These are phyloP conservation scores for Calonectria fujianensis DNA, from an alignment of 2,329 filamentous ascomycete genomes.

Conservation along the genomic window DNA sequence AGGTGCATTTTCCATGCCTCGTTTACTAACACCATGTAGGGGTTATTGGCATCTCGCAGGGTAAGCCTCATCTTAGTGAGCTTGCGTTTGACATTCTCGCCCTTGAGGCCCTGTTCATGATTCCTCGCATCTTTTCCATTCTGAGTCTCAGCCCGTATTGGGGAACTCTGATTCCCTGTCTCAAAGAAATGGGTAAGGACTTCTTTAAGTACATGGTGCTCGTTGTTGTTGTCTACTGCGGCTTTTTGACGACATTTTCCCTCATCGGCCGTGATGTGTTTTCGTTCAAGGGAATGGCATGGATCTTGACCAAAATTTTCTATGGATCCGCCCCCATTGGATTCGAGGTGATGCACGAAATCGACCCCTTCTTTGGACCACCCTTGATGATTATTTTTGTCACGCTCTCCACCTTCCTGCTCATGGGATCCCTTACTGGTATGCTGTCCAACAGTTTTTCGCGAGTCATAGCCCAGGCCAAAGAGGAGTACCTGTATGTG, in stretches of 20 bases:
- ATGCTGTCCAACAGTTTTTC: conserved; percentile 86
- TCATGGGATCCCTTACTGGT: conserved; percentile 86
- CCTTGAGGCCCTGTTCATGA: conserved; percentile 91
- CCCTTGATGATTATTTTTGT: conserved; percentile 84
- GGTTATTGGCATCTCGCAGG: conserved; percentile 64
- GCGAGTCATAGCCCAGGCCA: conserved; percentile 77
- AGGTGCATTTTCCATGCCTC: rapidly evolving
- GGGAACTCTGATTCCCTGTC: conserved; percentile 90
- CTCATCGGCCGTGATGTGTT: conserved; percentile 84
- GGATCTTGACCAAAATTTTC: conserved; percentile 87
- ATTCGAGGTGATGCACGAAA: conserved; percentile 79
- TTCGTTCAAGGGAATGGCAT: conserved; percentile 80
- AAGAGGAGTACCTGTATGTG: conserved; percentile 87
- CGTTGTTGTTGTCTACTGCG: conserved; percentile 87
- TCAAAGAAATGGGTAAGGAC: conserved; percentile 96
- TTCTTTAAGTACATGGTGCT: conserved; percentile 90
- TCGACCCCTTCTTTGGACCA: conserved; percentile 75
- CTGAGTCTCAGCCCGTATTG: conserved; percentile 93
- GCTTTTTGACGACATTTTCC: conserved; percentile 91
- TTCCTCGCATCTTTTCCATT: conserved; percentile 91
- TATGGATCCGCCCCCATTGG: conserved; percentile 86
- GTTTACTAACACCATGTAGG: conserved; percentile 52
- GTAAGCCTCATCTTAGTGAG: conserved; percentile 80
- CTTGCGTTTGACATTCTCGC: conserved; percentile 92
- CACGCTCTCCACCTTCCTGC: conserved; percentile 84